Evolutionary conservation across 768 basidiomycete genomes (phyloP).

Genomic region (Rhodotorula graminis): DNA sequence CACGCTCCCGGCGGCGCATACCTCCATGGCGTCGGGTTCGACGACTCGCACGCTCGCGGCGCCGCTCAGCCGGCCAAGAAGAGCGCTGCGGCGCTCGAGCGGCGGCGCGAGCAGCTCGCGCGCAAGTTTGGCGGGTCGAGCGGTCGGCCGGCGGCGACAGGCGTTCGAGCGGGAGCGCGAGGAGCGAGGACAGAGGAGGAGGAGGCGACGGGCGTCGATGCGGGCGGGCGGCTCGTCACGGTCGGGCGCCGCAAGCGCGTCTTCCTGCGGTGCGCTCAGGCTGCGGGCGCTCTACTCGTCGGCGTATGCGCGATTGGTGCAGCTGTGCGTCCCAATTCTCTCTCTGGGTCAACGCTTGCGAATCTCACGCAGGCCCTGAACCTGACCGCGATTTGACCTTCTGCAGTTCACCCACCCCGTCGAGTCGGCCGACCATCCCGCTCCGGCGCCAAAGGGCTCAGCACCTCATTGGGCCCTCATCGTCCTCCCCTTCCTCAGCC

Average conservation of each 20-base stretch:
- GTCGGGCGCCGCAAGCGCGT: background rate
- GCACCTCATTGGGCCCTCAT: constrained; percentile 7
- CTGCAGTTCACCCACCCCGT: constrained; percentile 9
- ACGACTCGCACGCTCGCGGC: background rate
- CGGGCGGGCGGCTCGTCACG: background rate
- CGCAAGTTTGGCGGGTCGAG: constrained; percentile 2
- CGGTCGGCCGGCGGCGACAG: accelerated
- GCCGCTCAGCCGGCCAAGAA: no score
- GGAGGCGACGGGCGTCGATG: background rate
- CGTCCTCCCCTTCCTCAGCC: constrained; percentile 22
- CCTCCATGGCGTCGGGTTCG: constrained; percentile 17
- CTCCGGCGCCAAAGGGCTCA: background rate
- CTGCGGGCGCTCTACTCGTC: background rate
- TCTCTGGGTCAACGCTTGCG: no score
- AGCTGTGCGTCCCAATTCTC: background rate
- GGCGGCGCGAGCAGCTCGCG: constrained; percentile 2
- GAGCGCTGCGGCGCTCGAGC: background rate
- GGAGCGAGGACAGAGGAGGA: background rate
- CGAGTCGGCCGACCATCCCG: background rate
- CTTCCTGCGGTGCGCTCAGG: constrained; percentile 4
- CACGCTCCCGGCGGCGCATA: background rate
- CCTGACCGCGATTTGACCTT: background rate
- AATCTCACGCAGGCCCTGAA: no score
- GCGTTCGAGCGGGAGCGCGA: background rate
- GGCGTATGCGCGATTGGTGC: background rate